Percentiles rank a stretch among this genome's conserved stretches.
Conservation (phyloP, 2,329 filamentous ascomycete species). For the Leptographium wingfieldii region DNA sequence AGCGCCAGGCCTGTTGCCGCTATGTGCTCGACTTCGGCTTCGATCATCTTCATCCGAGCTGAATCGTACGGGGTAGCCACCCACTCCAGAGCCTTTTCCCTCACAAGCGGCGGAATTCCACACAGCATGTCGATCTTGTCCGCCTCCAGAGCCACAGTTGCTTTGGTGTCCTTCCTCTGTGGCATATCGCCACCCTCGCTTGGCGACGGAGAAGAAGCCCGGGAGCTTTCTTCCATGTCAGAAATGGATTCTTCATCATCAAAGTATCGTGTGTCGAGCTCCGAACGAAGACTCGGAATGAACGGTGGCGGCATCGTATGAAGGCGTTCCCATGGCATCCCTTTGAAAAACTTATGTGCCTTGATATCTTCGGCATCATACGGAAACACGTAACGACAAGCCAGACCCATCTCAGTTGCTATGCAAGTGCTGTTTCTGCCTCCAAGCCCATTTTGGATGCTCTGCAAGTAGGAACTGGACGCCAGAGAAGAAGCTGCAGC, state of each 20-base stretch:
- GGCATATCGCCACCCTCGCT: slow-evolving; percentile 16
- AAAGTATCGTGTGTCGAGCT: slow-evolving; percentile 79
- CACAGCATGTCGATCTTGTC: slow-evolving; percentile 22
- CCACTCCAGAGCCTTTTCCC: slow-evolving; percentile 30
- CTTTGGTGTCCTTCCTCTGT: background rate
- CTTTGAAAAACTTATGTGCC: slow-evolving; percentile 70
- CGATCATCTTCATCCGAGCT: slow-evolving; percentile 33
- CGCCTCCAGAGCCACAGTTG: slow-evolving; percentile 8
- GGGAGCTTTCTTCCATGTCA: slow-evolving; percentile 24
- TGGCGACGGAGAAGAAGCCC: background rate
- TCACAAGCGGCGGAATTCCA: slow-evolving; percentile 27
- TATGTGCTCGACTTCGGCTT: slow-evolving; percentile 32
- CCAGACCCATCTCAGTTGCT: slow-evolving; percentile 18
- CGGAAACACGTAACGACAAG: slow-evolving; percentile 57
- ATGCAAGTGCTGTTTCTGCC: background rate
- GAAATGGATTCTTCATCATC: slow-evolving; percentile 65
- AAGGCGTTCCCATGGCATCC: slow-evolving; percentile 64
- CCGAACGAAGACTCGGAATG: slow-evolving; percentile 55
- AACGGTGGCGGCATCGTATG: slow-evolving; percentile 65
- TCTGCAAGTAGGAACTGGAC: background rate
- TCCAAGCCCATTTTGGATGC: too few species aligned
- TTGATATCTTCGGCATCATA: slow-evolving; percentile 87
- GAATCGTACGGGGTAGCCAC: slow-evolving; percentile 36
- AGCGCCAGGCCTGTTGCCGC: slow-evolving; percentile 16
- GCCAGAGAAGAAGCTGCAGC: slow-evolving; percentile 11